These are phyloP conservation scores for Fusarium begoniae DNA, from an alignment of 2,329 filamentous ascomycete genomes.

Conservation along the genomic window DNA sequence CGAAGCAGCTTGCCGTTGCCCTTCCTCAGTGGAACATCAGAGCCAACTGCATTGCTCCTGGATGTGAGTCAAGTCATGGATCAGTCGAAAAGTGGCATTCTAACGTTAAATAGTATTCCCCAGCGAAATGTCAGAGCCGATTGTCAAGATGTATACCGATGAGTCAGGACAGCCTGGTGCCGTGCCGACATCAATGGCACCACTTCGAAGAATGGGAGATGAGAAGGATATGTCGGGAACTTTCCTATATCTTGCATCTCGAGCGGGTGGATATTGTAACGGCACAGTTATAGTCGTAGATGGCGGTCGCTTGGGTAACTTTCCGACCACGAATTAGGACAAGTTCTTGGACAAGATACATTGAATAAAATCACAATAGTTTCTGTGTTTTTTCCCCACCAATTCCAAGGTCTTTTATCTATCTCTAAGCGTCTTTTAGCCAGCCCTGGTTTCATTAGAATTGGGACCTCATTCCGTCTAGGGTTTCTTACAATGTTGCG, in stretches of 20 bases:
- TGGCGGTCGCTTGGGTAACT: slow-evolving; percentile 27
- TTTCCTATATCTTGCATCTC: slow-evolving; percentile 26
- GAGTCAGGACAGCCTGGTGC: slow-evolving; percentile 13
- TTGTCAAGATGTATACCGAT: slow-evolving; percentile 28
- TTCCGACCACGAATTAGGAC: slow-evolving; percentile 24
- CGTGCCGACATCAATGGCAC: slow-evolving; percentile 11
- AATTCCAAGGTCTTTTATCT: rapidly evolving
- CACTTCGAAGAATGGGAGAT: slow-evolving; percentile 28
- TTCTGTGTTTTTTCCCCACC: rapidly evolving
- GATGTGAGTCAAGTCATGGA: neutral
- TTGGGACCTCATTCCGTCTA: too few species aligned
- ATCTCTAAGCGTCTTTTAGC: too few species aligned
- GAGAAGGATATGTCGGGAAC: slow-evolving; percentile 32
- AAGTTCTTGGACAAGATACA: too few species aligned
- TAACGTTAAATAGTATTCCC: slow-evolving; percentile 25
- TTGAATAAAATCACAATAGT: neutral
- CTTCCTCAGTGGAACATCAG: slow-evolving; percentile 40
- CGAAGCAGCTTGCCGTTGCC: slow-evolving; percentile 50
- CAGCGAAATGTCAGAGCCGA: slow-evolving; percentile 32
- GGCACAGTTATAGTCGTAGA: slow-evolving; percentile 29
- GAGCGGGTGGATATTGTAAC: slow-evolving; percentile 32
- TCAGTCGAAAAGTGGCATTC: rapidly evolving
- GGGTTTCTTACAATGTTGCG: too few species aligned
- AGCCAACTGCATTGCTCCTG: slow-evolving; percentile 28
- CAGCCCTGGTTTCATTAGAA: too few species aligned